Evolutionary conservation across 2,329 filamentous ascomycete species (phyloP).

Genomic region (Hypoxylon sp.): DNA sequence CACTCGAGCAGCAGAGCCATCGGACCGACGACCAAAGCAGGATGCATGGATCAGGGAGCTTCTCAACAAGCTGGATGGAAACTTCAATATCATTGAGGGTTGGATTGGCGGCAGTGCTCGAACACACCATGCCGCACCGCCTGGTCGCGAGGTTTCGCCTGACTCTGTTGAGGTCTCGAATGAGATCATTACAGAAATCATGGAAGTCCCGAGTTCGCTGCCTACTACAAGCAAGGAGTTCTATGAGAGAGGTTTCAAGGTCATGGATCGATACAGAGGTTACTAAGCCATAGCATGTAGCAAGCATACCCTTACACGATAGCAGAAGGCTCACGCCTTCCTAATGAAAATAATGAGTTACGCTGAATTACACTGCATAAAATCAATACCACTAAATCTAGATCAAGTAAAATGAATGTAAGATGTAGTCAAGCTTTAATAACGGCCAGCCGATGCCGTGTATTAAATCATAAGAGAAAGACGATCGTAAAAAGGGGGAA

Average conservation of each 20-base stretch:
- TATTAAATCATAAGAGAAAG: no score
- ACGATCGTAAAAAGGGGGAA: no score
- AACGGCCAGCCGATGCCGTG: no score
- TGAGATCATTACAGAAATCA: slow-evolving; percentile 41
- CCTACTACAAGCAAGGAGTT: slow-evolving; percentile 12
- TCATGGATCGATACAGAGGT: neutral
- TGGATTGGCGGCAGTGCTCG: slow-evolving; percentile 33
- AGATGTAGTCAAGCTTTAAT: neutral
- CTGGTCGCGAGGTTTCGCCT: slow-evolving; percentile 5
- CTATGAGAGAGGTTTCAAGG: neutral
- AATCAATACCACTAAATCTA: neutral
- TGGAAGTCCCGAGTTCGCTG: slow-evolving; percentile 17
- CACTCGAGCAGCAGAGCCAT: slow-evolving; percentile 11
- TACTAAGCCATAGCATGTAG: neutral
- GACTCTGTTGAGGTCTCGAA: slow-evolving; percentile 39
- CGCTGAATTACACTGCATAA: neutral
- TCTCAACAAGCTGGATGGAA: neutral
- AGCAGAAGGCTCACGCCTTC: neutral
- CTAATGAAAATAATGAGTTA: neutral
- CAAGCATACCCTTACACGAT: neutral
- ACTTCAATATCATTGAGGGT: slow-evolving; percentile 10
- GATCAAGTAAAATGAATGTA: neutral
- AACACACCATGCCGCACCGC: slow-evolving; percentile 3
- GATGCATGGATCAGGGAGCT: slow-evolving; percentile 32
- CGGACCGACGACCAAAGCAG: slow-evolving; percentile 21